Evolutionary conservation across 306 rosid species (phyloP).

Genomic region (Cucurbita moschata): DNA sequence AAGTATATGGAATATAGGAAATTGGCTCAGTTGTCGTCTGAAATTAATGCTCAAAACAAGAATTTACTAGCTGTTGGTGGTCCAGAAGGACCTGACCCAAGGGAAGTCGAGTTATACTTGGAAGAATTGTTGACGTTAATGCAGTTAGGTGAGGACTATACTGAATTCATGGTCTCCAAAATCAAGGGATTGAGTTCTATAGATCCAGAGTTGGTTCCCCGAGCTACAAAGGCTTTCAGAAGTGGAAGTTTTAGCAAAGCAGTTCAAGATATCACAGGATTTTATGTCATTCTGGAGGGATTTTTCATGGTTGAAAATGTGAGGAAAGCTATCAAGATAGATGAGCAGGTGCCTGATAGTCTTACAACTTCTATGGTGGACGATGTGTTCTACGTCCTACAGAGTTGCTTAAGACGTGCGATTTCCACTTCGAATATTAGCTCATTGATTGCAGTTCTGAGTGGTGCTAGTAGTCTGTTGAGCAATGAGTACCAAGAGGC

Average conservation of each 20-base stretch:
- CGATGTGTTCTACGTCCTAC: conserved; percentile 87
- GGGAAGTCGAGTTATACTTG: conserved; percentile 74
- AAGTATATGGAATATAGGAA: conserved; percentile 87
- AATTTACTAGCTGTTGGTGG: conserved; percentile 68
- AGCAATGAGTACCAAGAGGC: conserved; percentile 82
- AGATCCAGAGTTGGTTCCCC: conserved; percentile 73
- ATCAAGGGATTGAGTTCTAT: conserved; percentile 68
- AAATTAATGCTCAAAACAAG: conserved; percentile 68
- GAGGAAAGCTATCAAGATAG: conserved; percentile 77
- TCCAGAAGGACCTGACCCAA: conserved; percentile 71
- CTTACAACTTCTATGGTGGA: conserved; percentile 95
- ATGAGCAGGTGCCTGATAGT: conserved; percentile 76
- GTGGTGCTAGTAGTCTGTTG: conserved; percentile 77
- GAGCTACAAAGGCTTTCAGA: conserved; percentile 77
- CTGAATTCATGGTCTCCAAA: conserved; percentile 72
- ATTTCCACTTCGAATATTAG: conserved; percentile 80
- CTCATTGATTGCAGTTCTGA: conserved; percentile 75
- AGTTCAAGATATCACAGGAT: conserved; percentile 75
- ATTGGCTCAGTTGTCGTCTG: conserved; percentile 55
- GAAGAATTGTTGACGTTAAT: conserved; percentile 72
- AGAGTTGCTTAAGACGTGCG: conserved; percentile 79
- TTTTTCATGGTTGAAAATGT: conserved; percentile 96
- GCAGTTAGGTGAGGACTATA: conserved; percentile 93
- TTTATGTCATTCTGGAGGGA: conserved; percentile 81
- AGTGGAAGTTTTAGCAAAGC: conserved; percentile 84